phyloP scores from a whole-genome alignment of 495 filamentous ascomycete species.

The Penicillium alfredii region DNA sequence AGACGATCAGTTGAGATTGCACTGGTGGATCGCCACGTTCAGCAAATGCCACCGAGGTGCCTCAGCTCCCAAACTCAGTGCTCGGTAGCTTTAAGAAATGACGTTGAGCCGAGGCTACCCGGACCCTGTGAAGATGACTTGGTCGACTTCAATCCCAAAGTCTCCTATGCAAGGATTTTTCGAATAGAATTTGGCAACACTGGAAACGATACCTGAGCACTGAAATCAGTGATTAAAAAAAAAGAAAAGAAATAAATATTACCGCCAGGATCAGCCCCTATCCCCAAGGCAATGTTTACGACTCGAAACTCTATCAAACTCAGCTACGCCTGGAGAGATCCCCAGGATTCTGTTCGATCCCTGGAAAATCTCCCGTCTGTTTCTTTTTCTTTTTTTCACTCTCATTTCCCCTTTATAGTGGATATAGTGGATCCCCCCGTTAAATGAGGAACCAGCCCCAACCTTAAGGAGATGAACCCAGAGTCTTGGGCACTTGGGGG shows the following conservation, averaged over 20 bases:
- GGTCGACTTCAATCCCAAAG: no score
- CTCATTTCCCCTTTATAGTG: no score
- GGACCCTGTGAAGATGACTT: neutral
- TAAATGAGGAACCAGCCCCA: constrained; percentile 14
- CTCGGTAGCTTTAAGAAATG: neutral
- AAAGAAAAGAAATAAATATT: neutral
- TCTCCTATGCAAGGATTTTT: neutral
- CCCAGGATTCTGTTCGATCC: no score
- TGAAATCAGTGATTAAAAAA: neutral
- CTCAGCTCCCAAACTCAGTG: neutral
- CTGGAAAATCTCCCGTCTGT: no score
- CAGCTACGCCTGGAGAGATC: no score
- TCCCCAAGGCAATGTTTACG: no score
- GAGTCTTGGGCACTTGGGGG: constrained; percentile 1
- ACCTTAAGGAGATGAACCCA: constrained; percentile 13
- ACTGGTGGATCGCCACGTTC: constrained; percentile 22
- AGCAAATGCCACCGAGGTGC: constrained; percentile 9
- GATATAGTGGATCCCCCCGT: neutral
- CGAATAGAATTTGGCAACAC: constrained; percentile 1
- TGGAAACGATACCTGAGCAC: no score
- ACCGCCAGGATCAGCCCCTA: neutral
- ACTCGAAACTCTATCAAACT: no score
- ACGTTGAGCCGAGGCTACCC: neutral
- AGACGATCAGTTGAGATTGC: constrained; percentile 20
- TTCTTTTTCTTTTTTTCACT: no score